A percentile compares a stretch with the other conserved stretches of the same genome.
These are phyloP conservation scores for Colletotrichum coccodes DNA, from an alignment of 2,329 filamentous ascomycete genomes.

Conservation along the genomic window DNA sequence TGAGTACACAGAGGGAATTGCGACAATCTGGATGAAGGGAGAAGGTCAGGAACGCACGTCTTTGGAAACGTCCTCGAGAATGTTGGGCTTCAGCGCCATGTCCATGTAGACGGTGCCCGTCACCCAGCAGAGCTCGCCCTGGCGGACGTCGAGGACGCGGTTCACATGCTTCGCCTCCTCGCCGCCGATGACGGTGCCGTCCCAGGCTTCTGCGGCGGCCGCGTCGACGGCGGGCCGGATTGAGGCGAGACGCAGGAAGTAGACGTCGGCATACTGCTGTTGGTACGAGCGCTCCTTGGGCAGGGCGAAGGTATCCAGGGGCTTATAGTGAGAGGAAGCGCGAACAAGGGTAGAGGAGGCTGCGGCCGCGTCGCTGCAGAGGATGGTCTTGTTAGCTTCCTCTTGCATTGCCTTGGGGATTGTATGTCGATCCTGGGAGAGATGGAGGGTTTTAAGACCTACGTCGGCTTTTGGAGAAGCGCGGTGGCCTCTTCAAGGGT, in stretches of 20 bases:
- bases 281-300: constrained; percentile 80
- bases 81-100: constrained; percentile 94
- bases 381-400: background rate
- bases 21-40: background rate
- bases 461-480: constrained; percentile 62
- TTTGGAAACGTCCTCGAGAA: constrained; percentile 93
- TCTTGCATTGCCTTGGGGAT: background rate
- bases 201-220: constrained; percentile 80
- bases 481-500: constrained; percentile 53
- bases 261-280: constrained; percentile 98
- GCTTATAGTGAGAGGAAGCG: constrained; percentile 71
- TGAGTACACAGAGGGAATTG: background rate
- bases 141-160: constrained; percentile 91
- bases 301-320: constrained; percentile 79
- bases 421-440: background rate
- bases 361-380: constrained; percentile 13
- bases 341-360: constrained; percentile 55
- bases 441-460: constrained; percentile 36
- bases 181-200: constrained; percentile 79
- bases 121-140: constrained; percentile 96
- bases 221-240: constrained; percentile 86
- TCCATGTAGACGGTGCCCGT: constrained; percentile 97
- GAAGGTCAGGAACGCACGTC: constrained; percentile 67
- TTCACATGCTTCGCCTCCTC: constrained; percentile 82
- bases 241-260: constrained; percentile 89